These are phyloP conservation scores for Taiozyma onychis DNA, from an alignment of 1,139 yeast species.

Conservation along the genomic window DNA sequence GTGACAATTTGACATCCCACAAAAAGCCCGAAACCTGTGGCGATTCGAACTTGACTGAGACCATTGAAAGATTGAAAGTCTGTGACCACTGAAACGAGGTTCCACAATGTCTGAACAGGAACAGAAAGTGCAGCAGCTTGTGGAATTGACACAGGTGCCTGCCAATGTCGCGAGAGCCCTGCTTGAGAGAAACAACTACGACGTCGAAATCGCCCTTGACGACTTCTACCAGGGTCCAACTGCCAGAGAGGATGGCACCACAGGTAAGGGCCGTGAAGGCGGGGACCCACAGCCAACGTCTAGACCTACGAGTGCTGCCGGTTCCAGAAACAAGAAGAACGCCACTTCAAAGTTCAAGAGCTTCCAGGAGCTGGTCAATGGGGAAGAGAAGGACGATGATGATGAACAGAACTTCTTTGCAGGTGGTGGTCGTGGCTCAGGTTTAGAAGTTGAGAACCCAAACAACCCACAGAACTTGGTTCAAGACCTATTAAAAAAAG, in stretches of 20 bases:
- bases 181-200: conserved; percentile 35
- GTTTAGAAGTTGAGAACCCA: conserved; percentile 90
- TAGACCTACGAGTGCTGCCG: conserved; percentile 1
- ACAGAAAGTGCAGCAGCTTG: conserved; percentile 37
- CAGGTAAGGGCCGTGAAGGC: neutral
- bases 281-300: neutral
- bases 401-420: conserved; percentile 72
- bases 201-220: conserved; percentile 30
- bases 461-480: conserved; percentile 44
- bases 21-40: neutral
- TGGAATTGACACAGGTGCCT: conserved; percentile 41
- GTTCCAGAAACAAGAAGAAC: conserved; percentile 10
- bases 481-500: conserved; percentile 54
- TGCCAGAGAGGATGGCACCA: conserved; percentile 3
- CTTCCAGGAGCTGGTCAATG: conserved; percentile 45
- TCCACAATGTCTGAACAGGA: neutral
- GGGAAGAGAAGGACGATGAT: conserved; percentile 42
- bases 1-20: neutral
- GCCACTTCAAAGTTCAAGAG: conserved; percentile 37
- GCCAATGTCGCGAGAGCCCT: conserved; percentile 39
- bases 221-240: conserved; percentile 25
- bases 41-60: neutral
- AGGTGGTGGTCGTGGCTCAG: conserved; percentile 95
- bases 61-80: neutral
- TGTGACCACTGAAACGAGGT: neutral